A percentile compares a stretch with the other conserved stretches of the same genome.
Evolutionary conservation across 139 green algal species (phyloP).

Genomic region (Astrephomene gubernaculifera): DNA sequence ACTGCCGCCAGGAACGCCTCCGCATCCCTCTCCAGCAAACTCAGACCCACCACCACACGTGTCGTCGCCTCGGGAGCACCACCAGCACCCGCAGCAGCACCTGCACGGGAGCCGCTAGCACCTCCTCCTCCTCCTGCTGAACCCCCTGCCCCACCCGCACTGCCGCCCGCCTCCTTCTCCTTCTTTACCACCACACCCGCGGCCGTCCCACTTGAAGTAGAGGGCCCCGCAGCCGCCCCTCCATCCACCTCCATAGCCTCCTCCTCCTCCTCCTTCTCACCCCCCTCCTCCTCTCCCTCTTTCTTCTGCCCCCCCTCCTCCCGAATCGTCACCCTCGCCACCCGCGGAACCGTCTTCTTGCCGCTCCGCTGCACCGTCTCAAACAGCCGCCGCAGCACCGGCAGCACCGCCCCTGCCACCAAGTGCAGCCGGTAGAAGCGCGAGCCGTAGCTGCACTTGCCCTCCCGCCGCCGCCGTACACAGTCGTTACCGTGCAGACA

Average conservation of each 20-base stretch:
- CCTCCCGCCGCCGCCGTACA: neutral
- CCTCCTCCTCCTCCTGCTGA: neutral
- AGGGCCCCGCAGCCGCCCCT: too few species aligned
- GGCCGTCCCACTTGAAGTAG: too few species aligned
- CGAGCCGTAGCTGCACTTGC: slow-evolving; percentile 27
- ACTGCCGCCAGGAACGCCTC: slow-evolving; percentile 10
- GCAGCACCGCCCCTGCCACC: slow-evolving; percentile 36
- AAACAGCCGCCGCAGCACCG: slow-evolving; percentile 49
- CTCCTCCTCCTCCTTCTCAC: neutral
- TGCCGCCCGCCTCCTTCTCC: neutral
- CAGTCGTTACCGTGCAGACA: slow-evolving; percentile 39
- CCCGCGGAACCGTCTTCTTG: slow-evolving; percentile 9
- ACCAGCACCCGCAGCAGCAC: neutral
- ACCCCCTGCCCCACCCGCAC: neutral
- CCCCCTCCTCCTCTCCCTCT: too few species aligned
- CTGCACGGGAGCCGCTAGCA: neutral
- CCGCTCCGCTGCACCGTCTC: slow-evolving; percentile 7
- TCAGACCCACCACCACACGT: slow-evolving; percentile 18
- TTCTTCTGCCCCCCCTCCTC: too few species aligned
- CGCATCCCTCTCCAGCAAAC: slow-evolving; percentile 8
- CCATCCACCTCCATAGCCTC: neutral
- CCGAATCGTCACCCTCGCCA: slow-evolving; percentile 35
- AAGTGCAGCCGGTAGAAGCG: slow-evolving; percentile 2
- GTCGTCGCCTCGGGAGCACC: neutral
- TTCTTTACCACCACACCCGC: too few species aligned